A percentile compares a stretch with the other conserved stretches of the same genome.
Conservation (phyloP, 768 basidiomycete genomes). For the Chalciporus sphaerocephalus region DNA sequence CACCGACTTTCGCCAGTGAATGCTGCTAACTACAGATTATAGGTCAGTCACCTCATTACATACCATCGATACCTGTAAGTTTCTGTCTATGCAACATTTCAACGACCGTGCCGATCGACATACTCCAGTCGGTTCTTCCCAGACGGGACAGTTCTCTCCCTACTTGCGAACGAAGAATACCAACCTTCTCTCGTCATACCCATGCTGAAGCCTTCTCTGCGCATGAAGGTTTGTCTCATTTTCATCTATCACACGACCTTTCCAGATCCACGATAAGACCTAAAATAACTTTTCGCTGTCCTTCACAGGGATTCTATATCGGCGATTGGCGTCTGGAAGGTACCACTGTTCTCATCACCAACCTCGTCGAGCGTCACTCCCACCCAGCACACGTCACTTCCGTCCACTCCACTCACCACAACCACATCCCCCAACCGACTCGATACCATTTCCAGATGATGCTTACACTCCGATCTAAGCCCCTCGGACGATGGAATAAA, state of each 20-base stretch:
- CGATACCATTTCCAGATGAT: constrained; percentile 75
- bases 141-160: constrained; percentile 79
- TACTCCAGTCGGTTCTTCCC: constrained; percentile 74
- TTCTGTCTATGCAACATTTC: background rate
- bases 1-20: background rate
- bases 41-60: constrained; percentile 84
- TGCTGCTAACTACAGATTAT: constrained; percentile 7
- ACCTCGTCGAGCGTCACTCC: constrained; percentile 51
- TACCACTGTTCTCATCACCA: constrained; percentile 53
- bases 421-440: constrained; percentile 15
- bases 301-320: constrained; percentile 60
- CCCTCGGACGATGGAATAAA: constrained; percentile 76
- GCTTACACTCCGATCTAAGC: constrained; percentile 66
- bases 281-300: background rate
- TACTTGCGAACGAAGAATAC: constrained; percentile 77
- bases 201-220: constrained; percentile 66
- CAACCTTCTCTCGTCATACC: constrained; percentile 70
- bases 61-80: constrained; percentile 88
- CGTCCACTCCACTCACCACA: constrained; percentile 6
- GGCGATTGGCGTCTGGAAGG: constrained; percentile 72
- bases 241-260: background rate
- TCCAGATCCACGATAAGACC: background rate
- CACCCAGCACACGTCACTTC: background rate
- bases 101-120: background rate
- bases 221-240: constrained; percentile 57